Percentiles rank a stretch among this genome's conserved stretches.
These are phyloP conservation scores for Teunomyces gatunensis DNA, from an alignment of 805 yeast species.

Conservation along the genomic window DNA sequence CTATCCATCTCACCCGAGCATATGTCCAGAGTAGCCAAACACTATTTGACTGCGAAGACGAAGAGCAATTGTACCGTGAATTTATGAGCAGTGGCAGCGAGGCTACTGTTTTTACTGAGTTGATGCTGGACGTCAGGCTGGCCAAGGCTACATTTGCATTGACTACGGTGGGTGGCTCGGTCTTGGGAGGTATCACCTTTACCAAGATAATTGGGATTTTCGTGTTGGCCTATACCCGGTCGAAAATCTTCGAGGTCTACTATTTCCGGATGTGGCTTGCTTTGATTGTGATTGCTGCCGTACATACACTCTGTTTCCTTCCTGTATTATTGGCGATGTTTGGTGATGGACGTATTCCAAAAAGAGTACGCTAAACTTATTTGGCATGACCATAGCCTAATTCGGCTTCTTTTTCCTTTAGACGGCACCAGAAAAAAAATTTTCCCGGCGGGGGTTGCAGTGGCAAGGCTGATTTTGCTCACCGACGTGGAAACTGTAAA, in stretches of 20 bases:
- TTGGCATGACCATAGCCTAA: neutral
- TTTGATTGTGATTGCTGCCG: constrained; percentile 69
- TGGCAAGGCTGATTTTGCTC: neutral
- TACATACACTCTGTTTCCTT: constrained; percentile 74
- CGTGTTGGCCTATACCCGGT: constrained; percentile 82
- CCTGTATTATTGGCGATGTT: constrained; percentile 57
- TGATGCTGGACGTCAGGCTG: constrained; percentile 8
- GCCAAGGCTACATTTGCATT: constrained; percentile 56
- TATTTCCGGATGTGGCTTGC: constrained; percentile 95
- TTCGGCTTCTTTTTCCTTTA: neutral
- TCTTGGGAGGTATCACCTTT: constrained; percentile 83
- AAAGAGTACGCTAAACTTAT: too few species aligned
- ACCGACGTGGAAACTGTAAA: too few species aligned
- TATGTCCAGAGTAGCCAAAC: constrained; percentile 42
- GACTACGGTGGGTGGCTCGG: constrained; percentile 82
- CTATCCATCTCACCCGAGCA: constrained; percentile 81
- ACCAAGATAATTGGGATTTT: constrained; percentile 87
- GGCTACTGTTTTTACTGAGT: neutral
- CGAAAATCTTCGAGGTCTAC: constrained; percentile 85
- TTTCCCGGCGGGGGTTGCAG: neutral
- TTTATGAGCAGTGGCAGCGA: constrained; percentile 13
- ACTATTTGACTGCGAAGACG: constrained; percentile 2
- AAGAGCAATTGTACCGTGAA: constrained; percentile 5
- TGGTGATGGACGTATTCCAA: neutral
- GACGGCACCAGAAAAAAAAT: neutral